Percentiles rank a stretch among this genome's conserved stretches.
Evolutionary conservation across 2,329 filamentous ascomycete species (phyloP).

Genomic region (Pseudogymnoascus sp.): DNA sequence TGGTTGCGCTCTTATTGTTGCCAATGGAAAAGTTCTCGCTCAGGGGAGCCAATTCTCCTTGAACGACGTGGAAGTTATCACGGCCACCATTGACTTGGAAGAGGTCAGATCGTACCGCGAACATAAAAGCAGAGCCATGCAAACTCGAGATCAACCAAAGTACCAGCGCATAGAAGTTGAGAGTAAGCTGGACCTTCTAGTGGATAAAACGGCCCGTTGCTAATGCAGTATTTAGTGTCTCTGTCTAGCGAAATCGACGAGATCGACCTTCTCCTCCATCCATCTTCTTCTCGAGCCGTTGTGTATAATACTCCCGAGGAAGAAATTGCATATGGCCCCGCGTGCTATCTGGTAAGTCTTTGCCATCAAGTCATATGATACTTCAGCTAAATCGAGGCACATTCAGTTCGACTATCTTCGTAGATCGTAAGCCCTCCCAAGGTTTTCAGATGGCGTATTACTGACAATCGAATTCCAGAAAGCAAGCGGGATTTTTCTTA

Average conservation of each 20-base stretch:
- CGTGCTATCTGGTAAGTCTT: slow-evolving; percentile 47
- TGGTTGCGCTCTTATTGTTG: slow-evolving; percentile 52
- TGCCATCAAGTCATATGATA: not conserved
- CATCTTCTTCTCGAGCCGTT: slow-evolving; percentile 34
- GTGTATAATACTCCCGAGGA: slow-evolving; percentile 57
- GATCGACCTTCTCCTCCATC: slow-evolving; percentile 37
- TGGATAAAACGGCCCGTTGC: not conserved
- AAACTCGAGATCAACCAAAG: slow-evolving; percentile 20
- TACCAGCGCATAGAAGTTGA: slow-evolving; percentile 36
- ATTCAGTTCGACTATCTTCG: slow-evolving; percentile 51
- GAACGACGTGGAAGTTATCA: slow-evolving; percentile 58
- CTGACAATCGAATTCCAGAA: not conserved
- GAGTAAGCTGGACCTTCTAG: not conserved
- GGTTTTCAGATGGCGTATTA: not conserved
- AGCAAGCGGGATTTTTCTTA: slow-evolving; percentile 45
- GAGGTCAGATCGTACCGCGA: slow-evolving; percentile 56
- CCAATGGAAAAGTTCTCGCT: slow-evolving; percentile 54
- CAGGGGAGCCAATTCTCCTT: slow-evolving; percentile 61
- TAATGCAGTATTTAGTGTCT: slow-evolving; percentile 26
- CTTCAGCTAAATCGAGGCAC: not conserved
- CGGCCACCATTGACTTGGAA: slow-evolving; percentile 62
- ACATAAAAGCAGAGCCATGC: slow-evolving; percentile 22
- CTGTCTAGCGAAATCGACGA: slow-evolving; percentile 36
- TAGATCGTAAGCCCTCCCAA: slow-evolving; percentile 28
- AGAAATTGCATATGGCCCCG: slow-evolving; percentile 58